Conservation (phyloP, 2,329 filamentous ascomycete genomes). For the Fusarium acutatum region DNA sequence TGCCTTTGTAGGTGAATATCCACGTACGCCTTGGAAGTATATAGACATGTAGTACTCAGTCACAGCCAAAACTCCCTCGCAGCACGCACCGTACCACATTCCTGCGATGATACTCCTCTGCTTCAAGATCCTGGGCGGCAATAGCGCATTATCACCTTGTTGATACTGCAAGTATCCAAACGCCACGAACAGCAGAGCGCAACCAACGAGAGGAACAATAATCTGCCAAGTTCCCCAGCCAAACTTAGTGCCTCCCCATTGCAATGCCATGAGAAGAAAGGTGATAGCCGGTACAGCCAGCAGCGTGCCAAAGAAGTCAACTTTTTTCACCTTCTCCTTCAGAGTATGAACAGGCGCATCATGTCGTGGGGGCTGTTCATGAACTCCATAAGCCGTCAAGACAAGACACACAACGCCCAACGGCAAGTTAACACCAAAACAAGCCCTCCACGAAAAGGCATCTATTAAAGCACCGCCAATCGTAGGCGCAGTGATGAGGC, state of each 20-base stretch:
- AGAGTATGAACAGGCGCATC: neutral
- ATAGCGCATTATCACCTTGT: conserved; percentile 27
- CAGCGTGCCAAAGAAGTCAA: conserved; percentile 20
- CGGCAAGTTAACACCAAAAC: conserved; percentile 37
- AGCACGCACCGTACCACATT: conserved; percentile 36
- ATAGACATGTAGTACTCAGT: conserved; percentile 41
- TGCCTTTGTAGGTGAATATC: conserved; percentile 28
- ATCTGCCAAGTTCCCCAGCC: conserved; percentile 37
- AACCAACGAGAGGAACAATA: conserved; percentile 25
- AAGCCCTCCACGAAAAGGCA: conserved; percentile 36
- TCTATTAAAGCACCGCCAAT: conserved; percentile 34
- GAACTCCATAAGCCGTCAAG: conserved; percentile 27
- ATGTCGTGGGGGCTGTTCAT: conserved; percentile 10
- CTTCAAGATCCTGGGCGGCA: conserved; percentile 31
- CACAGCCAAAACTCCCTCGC: conserved; percentile 32
- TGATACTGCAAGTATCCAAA: conserved; percentile 32
- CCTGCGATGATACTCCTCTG: conserved; percentile 38
- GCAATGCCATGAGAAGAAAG: conserved; percentile 34
- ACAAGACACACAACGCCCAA: conserved; percentile 23
- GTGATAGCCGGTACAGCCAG: conserved; percentile 31
- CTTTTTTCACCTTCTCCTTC: conserved; percentile 27
- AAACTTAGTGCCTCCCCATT: conserved; percentile 37
- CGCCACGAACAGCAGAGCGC: neutral
- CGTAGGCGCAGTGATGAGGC: conserved; percentile 29
- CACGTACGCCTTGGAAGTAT: conserved; percentile 38